A percentile compares a stretch with the other conserved stretches of the same genome.
Conservation (phyloP, 768 basidiomycete genomes). For the Saitozyma podzolica region DNA sequence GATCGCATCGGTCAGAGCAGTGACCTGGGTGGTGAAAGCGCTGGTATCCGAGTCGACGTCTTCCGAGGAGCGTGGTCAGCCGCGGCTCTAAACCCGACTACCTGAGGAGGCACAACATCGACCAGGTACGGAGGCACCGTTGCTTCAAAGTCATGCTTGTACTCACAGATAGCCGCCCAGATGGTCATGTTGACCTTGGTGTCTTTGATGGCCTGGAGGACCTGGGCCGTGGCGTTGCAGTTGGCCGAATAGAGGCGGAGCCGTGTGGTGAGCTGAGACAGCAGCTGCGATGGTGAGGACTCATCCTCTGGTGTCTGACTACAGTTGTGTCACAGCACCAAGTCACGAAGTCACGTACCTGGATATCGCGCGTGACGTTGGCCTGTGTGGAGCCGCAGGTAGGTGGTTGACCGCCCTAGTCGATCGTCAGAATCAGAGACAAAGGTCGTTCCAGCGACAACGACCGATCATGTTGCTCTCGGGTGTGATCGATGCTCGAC, state of each 20-base stretch:
- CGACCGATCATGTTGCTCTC: no score
- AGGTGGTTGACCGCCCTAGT: slow-evolving; percentile 28
- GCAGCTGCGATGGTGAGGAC: slow-evolving; percentile 56
- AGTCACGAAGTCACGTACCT: slow-evolving; percentile 14
- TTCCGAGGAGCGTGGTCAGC: slow-evolving; percentile 6
- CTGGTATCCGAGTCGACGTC: slow-evolving; percentile 62
- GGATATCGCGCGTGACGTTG: slow-evolving; percentile 50
- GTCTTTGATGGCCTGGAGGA: slow-evolving; percentile 81
- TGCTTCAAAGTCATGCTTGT: no score
- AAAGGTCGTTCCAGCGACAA: no score
- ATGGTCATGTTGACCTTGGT: slow-evolving; percentile 86
- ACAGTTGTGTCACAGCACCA: not conserved
- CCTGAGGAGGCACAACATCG: no score
- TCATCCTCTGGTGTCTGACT: not conserved
- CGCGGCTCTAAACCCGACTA: not conserved
- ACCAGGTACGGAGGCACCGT: no score
- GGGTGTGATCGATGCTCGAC: not conserved
- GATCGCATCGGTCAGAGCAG: slow-evolving; percentile 66
- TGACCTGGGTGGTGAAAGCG: slow-evolving; percentile 73
- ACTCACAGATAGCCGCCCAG: slow-evolving; percentile 55
- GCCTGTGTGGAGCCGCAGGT: slow-evolving; percentile 43
- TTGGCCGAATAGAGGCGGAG: slow-evolving; percentile 68
- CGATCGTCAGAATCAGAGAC: no score
- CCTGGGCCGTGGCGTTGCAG: slow-evolving; percentile 54
- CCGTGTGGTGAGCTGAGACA: slow-evolving; percentile 77